A percentile compares a stretch with the other conserved stretches of the same genome.
Evolutionary conservation across 371 early-diverging fungal genomes (phyloP).

Genomic region (Syncephalastrum racemosum): DNA sequence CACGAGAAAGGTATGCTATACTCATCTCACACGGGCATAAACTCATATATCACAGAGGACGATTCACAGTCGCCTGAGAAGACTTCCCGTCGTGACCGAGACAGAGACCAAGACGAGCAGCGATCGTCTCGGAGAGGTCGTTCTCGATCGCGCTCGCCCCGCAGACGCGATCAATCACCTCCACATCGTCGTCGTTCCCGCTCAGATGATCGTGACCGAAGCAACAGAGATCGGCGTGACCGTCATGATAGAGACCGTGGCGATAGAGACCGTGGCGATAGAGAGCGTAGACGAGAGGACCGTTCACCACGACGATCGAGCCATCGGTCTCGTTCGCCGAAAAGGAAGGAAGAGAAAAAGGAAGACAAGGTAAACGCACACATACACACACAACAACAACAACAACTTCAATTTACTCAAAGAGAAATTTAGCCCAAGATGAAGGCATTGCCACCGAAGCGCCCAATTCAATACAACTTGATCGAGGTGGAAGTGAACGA

Average conservation of each 20-base stretch:
- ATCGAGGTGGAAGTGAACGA: slow-evolving; percentile 82
- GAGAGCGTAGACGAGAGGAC: slow-evolving; percentile 14
- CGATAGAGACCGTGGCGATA: slow-evolving; percentile 1
- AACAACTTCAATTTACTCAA: too few relatives aligned
- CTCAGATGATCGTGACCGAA: too few relatives aligned
- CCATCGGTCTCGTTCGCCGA: slow-evolving; percentile 18
- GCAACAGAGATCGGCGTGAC: too few relatives aligned
- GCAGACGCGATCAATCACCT: slow-evolving; percentile 12
- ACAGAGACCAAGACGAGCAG: slow-evolving; percentile 10
- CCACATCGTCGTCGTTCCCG: slow-evolving; percentile 5
- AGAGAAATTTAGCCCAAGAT: slow-evolving; percentile 12
- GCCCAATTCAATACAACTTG: slow-evolving; percentile 36
- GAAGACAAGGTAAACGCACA: slow-evolving; percentile 5
- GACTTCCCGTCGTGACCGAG: slow-evolving; percentile 6
- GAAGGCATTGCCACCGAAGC: slow-evolving; percentile 13
- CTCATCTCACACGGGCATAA: not conserved
- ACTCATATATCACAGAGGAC: slow-evolving; percentile 6
- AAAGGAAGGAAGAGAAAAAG: not conserved
- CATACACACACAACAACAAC: not conserved
- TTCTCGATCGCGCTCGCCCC: slow-evolving; percentile 27
- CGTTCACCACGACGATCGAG: slow-evolving; percentile 13
- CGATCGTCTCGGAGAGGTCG: slow-evolving; percentile 15
- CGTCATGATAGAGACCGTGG: too few relatives aligned
- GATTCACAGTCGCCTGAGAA: slow-evolving; percentile 9
- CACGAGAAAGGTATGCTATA: slow-evolving; percentile 37